Conservation (phyloP, 164 flowering plant genomes). For the Malania oleifera region DNA sequence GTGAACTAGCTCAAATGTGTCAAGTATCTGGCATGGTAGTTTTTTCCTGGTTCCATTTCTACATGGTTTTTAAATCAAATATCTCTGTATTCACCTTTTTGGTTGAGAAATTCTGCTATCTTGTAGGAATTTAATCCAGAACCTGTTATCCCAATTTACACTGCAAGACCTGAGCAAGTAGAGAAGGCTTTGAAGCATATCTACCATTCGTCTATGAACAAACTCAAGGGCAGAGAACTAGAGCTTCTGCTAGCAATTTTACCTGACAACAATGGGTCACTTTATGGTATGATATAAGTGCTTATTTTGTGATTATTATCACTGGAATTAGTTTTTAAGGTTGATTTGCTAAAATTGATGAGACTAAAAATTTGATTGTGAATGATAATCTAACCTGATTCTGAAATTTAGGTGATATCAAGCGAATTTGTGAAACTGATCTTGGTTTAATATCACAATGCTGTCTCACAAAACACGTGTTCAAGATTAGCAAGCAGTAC, state of each 20-base stretch:
- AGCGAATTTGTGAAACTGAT: slow-evolving; percentile 94
- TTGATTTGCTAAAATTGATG: neutral
- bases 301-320: neutral
- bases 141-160: slow-evolving; percentile 63
- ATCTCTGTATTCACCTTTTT: neutral
- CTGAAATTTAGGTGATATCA: slow-evolving; percentile 60
- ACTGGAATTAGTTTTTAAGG: slow-evolving; percentile 2
- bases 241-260: slow-evolving; percentile 65
- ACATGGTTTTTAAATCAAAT: neutral
- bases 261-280: slow-evolving; percentile 76
- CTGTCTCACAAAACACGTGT: slow-evolving; percentile 84
- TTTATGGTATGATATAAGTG: slow-evolving; percentile 48
- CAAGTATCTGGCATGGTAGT: slow-evolving; percentile 81
- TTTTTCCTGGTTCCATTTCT: neutral
- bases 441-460: slow-evolving; percentile 92
- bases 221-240: slow-evolving; percentile 65
- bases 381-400: neutral
- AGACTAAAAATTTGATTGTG: neutral
- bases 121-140: slow-evolving; percentile 67
- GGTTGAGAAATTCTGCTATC: slow-evolving; percentile 5
- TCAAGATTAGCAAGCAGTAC: slow-evolving; percentile 85
- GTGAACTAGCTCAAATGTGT: slow-evolving; percentile 81
- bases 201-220: slow-evolving; percentile 51
- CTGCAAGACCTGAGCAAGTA: slow-evolving; percentile 64
- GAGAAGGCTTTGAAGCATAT: slow-evolving; percentile 76